phyloP scores from a whole-genome alignment of 1,284 basidiomycete species.

The Irpex lacteus region DNA sequence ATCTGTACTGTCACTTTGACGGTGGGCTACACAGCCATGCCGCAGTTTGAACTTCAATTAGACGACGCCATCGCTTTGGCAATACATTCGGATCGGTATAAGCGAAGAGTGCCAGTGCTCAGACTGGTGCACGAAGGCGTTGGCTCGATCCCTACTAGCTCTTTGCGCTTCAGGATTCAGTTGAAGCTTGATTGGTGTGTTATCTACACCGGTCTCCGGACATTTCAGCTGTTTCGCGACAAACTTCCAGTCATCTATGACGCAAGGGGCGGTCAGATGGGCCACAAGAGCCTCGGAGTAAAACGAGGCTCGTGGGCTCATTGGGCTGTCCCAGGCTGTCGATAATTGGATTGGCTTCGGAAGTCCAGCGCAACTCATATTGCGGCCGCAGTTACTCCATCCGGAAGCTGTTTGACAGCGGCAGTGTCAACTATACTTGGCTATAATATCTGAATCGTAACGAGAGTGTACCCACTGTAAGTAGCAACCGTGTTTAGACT shows the following conservation, averaged over 20 bases:
- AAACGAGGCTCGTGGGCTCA: neutral
- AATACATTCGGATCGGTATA: too few species aligned
- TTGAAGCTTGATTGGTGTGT: neutral
- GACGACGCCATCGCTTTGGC: too few species aligned
- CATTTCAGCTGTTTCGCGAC: neutral
- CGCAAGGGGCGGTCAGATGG: neutral
- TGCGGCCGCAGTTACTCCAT: slow-evolving; percentile 4
- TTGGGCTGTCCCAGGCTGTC: too few species aligned
- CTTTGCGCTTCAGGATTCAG: neutral
- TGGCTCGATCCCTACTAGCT: neutral
- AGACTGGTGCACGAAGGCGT: neutral
- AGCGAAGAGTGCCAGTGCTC: too few species aligned
- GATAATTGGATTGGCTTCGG: neutral
- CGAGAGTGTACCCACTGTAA: too few species aligned
- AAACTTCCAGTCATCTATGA: neutral
- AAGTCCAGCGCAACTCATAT: neutral
- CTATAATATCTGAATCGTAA: too few species aligned
- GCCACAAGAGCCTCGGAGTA: neutral
- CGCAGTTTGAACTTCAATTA: too few species aligned
- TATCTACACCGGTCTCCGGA: slow-evolving; percentile 12
- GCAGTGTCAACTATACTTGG: neutral
- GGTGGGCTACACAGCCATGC: too few species aligned
- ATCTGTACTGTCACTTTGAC: too few species aligned
- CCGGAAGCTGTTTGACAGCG: neutral
- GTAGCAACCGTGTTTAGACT: neutral